A percentile compares a stretch with the other conserved stretches of the same genome.
phyloP scores from a whole-genome alignment of 768 basidiomycete species.

The Chalciporus chontae region DNA sequence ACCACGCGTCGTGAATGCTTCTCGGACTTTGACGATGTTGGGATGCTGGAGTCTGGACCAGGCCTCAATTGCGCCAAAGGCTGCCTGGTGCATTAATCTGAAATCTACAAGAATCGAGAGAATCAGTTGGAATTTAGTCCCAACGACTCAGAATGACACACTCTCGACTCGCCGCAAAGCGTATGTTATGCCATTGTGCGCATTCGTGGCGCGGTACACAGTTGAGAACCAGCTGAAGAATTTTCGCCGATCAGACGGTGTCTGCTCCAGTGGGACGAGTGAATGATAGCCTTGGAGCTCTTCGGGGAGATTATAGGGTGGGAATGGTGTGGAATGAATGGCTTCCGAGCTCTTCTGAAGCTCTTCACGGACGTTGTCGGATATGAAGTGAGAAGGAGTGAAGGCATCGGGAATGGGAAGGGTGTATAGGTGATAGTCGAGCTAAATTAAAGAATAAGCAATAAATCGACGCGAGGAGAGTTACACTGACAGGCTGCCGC shows the following conservation, averaged over 20 bases:
- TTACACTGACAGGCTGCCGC: slow-evolving; percentile 63
- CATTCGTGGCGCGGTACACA: slow-evolving; percentile 78
- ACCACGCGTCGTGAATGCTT: slow-evolving; percentile 92
- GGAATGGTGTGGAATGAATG: slow-evolving; percentile 32
- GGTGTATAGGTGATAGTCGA: slow-evolving; percentile 93
- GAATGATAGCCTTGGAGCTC: slow-evolving; percentile 91
- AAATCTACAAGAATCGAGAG: slow-evolving; percentile 53
- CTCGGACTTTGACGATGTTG: slow-evolving; percentile 74
- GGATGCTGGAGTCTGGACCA: slow-evolving; percentile 89
- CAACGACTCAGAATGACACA: slow-evolving; percentile 28
- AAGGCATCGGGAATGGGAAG: slow-evolving; percentile 57
- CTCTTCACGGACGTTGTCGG: slow-evolving; percentile 68
- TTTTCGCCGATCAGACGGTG: slow-evolving; percentile 59
- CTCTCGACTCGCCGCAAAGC: slow-evolving; percentile 85
- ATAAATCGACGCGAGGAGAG: slow-evolving; percentile 1
- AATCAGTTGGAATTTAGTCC: neutral
- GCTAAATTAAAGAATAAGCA: slow-evolving; percentile 38
- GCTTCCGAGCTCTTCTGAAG: slow-evolving; percentile 50
- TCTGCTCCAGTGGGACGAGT: slow-evolving; percentile 71
- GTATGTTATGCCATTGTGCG: slow-evolving; percentile 74
- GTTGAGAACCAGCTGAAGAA: slow-evolving; percentile 78
- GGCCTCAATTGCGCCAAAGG: slow-evolving; percentile 77
- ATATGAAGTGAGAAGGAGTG: slow-evolving; percentile 72
- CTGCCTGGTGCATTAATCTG: slow-evolving; percentile 74
- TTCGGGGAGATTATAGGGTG: slow-evolving; percentile 66